These are phyloP conservation scores for Beverwykella pulmonaria DNA, from an alignment of 495 filamentous ascomycete genomes.

Conservation along the genomic window DNA sequence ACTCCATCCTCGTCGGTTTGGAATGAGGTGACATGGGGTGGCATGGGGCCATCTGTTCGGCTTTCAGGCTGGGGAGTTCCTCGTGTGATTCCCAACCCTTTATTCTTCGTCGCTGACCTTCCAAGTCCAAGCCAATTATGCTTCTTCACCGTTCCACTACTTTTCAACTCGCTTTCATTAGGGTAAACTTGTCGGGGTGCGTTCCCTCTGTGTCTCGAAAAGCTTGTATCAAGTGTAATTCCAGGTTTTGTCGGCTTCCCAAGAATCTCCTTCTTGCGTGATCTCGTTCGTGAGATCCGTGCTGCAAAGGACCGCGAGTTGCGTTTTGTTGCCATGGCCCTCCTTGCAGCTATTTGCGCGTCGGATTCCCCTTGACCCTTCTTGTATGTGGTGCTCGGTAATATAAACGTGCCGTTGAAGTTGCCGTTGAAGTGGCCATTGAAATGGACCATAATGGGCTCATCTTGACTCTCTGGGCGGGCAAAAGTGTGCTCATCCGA, in stretches of 20 bases:
- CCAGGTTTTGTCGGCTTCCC: constrained; percentile 32
- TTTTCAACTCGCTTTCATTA: constrained; percentile 27
- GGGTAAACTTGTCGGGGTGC: constrained; percentile 41
- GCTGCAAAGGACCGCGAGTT: constrained; percentile 26
- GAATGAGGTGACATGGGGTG: background rate
- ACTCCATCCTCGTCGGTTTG: background rate
- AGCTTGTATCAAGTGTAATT: constrained; percentile 43
- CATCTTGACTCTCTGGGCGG: background rate
- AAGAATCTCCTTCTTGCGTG: constrained; percentile 30
- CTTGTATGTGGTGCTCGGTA: constrained; percentile 12
- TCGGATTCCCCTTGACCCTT: constrained; percentile 11
- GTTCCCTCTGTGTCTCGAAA: constrained; percentile 37
- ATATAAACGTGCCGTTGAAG: constrained; percentile 16
- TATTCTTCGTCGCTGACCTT: constrained; percentile 11
- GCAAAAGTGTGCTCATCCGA: constrained; percentile 5
- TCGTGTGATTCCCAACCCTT: constrained; percentile 27
- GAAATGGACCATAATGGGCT: constrained; percentile 1
- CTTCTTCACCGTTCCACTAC: constrained; percentile 19
- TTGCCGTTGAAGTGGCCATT: constrained; percentile 10
- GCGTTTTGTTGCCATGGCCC: constrained; percentile 35
- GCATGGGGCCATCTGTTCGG: background rate
- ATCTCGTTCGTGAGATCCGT: constrained; percentile 25
- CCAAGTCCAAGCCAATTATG: constrained; percentile 31
- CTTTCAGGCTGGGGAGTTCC: constrained; percentile 27
- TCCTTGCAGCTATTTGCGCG: constrained; percentile 35